A percentile compares a stretch with the other conserved stretches of the same genome.
Evolutionary conservation across 345 rosid species (phyloP).

Genomic region (Eucalyptus microcorys): DNA sequence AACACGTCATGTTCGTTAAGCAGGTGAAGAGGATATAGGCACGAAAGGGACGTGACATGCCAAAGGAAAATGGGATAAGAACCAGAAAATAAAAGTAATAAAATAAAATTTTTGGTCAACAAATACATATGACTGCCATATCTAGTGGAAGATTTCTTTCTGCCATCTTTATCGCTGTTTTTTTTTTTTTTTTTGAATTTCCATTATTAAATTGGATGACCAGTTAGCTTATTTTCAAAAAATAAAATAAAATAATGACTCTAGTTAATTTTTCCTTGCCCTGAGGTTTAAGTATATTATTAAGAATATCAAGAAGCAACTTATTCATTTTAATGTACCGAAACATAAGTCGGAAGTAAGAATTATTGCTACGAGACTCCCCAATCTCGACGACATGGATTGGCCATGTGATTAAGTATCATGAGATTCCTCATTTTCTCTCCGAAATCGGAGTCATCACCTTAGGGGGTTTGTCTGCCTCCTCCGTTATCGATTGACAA

Average conservation of each 20-base stretch:
- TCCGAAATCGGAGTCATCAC: fast-evolving
- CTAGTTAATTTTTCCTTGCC: neutral
- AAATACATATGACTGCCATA: neutral
- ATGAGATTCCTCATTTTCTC: neutral
- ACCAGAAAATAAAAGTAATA: neutral
- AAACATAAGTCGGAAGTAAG: neutral
- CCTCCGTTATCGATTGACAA: fast-evolving
- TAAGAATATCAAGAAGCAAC: neutral
- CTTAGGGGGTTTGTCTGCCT: fast-evolving
- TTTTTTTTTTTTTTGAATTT: neutral
- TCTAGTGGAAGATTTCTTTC: neutral
- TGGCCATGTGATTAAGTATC: fast-evolving
- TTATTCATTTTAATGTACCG: neutral
- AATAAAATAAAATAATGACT: neutral
- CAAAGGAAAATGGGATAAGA: neutral
- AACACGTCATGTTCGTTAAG: neutral
- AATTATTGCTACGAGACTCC: fast-evolving
- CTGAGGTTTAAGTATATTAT: neutral
- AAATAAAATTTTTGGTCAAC: neutral
- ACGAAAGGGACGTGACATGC: neutral
- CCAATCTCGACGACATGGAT: fast-evolving
- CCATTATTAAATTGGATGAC: neutral
- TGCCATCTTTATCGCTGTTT: neutral
- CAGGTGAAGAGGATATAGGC: neutral
- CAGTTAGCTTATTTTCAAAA: neutral